Conservation (phyloP, 176 grass and related monocot genomes). For the Zoysia pacifica region DNA sequence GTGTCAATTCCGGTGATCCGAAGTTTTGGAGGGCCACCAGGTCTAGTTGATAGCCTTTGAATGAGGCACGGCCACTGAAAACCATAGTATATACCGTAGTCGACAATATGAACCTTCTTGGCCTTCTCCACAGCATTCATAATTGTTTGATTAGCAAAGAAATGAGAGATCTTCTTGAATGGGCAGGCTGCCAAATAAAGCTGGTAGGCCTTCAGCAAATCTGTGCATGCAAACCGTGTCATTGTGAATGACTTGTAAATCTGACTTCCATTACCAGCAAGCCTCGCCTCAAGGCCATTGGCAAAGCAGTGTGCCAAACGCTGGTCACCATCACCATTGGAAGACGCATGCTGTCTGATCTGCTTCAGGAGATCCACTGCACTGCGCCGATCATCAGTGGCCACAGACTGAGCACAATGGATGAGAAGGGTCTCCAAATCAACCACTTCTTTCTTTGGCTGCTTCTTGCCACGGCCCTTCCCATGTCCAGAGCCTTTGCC, state of each 20-base stretch:
- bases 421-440: constrained; percentile 78
- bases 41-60: constrained; percentile 53
- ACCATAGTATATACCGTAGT: constrained; percentile 78
- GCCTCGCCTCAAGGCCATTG: constrained; percentile 79
- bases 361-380: constrained; percentile 76
- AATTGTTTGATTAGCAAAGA: constrained; percentile 89
- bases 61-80: constrained; percentile 95
- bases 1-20: constrained; percentile 83
- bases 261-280: constrained; percentile 83
- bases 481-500: neutral
- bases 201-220: constrained; percentile 82
- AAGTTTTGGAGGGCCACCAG: constrained; percentile 65
- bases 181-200: constrained; percentile 78
- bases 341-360: constrained; percentile 70
- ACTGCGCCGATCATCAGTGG: constrained; percentile 57
- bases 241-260: constrained; percentile 65
- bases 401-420: constrained; percentile 83
- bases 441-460: constrained; percentile 74
- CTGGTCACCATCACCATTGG: constrained; percentile 67
- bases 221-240: constrained; percentile 47
- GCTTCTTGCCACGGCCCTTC: constrained; percentile 72
- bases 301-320: constrained; percentile 78
- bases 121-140: constrained; percentile 64
- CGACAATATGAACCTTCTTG: constrained; percentile 78
- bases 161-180: constrained; percentile 89